These are phyloP conservation scores for Gossypium ekmanianum DNA, from an alignment of 345 rosid species.

Conservation along the genomic window DNA sequence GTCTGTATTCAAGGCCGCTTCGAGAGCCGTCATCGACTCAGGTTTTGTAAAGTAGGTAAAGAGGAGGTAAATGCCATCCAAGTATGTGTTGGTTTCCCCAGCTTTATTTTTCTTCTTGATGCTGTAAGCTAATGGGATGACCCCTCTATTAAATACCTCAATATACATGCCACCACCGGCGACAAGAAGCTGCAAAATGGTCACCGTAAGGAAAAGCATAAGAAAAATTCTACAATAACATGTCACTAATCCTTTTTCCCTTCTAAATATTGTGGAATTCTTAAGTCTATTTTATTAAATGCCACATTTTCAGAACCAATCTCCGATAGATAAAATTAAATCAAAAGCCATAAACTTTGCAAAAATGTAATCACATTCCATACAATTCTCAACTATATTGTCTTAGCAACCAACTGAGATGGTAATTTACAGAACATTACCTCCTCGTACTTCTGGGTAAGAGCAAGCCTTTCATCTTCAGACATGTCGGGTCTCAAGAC, in stretches of 20 bases:
- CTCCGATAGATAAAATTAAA: not conserved
- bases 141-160: slow-evolving; percentile 95
- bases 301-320: not conserved
- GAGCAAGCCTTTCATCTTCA: slow-evolving; percentile 81
- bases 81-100: slow-evolving; percentile 70
- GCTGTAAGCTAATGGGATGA: slow-evolving; percentile 81
- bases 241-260: not conserved
- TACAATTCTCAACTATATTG: not conserved
- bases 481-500: slow-evolving; percentile 95
- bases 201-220: slow-evolving; percentile 5
- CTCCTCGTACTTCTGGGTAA: slow-evolving; percentile 98
- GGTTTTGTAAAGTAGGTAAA: slow-evolving; percentile 41
- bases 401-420: slow-evolving; percentile 8
- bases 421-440: slow-evolving; percentile 29
- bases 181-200: slow-evolving; percentile 64
- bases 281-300: not conserved
- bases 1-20: slow-evolving; percentile 45
- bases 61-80: slow-evolving; percentile 79
- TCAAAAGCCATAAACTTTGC: not conserved
- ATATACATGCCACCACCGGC: slow-evolving; percentile 98
- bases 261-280: not conserved
- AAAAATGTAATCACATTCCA: not conserved
- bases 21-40: slow-evolving; percentile 58
- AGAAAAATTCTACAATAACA: not conserved
- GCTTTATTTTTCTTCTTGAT: slow-evolving; percentile 86